These are phyloP conservation scores for Cryptococcus sp. DNA, from an alignment of 1,284 basidiomycete species.

Conservation along the genomic window DNA sequence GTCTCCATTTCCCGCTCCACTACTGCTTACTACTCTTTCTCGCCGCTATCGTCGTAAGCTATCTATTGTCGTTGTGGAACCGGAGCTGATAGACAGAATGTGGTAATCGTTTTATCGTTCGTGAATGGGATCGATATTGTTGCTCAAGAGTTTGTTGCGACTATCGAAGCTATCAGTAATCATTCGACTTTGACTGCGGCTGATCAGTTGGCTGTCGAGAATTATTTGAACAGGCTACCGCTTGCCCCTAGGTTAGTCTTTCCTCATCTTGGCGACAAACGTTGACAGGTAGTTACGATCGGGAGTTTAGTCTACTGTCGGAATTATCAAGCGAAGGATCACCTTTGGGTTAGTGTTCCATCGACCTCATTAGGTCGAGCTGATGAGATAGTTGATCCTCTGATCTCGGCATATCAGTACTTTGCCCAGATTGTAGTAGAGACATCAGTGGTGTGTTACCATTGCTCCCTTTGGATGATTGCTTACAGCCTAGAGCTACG, in stretches of 20 bases:
- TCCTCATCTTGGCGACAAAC: neutral
- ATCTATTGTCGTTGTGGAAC: neutral
- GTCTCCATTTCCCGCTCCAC: conserved; percentile 26
- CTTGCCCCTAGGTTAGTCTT: conserved; percentile 12
- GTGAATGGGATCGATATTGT: conserved; percentile 13
- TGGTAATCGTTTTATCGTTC: conserved; percentile 13
- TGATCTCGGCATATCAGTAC: conserved; percentile 22
- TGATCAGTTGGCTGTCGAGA: neutral
- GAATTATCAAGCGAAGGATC: conserved; percentile 3
- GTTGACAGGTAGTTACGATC: conserved; percentile 5
- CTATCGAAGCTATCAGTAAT: conserved; percentile 6
- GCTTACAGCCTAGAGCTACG: conserved; percentile 15
- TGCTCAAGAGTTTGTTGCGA: conserved; percentile 6
- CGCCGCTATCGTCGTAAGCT: conserved; percentile 23
- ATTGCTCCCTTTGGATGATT: neutral
- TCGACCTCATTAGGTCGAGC: neutral
- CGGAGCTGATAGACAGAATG: conserved; percentile 13
- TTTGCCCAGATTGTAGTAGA: conserved; percentile 21
- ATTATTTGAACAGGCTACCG: conserved; percentile 7
- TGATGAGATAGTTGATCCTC: conserved; percentile 8
- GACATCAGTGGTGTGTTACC: conserved; percentile 11
- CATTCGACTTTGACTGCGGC: neutral
- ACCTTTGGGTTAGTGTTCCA: neutral
- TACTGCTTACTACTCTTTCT: conserved; percentile 22
- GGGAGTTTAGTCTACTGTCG: neutral